Percentiles rank a stretch among this genome's conserved stretches.
phyloP scores from a whole-genome alignment of 208 protist species.

The Plasmodiophora brassicae region DNA sequence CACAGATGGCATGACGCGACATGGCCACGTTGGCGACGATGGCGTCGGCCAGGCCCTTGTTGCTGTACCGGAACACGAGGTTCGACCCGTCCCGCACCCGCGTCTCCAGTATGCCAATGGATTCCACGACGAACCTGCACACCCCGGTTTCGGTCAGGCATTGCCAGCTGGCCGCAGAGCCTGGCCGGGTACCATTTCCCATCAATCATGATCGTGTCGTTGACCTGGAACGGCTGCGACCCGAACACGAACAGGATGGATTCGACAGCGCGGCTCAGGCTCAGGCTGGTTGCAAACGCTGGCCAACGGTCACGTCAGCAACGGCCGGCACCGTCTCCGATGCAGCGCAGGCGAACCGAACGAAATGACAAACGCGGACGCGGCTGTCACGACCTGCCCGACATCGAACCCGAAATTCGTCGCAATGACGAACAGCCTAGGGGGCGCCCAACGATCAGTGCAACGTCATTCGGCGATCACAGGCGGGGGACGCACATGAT shows the following conservation, averaged over 20 bases:
- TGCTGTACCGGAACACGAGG: background rate
- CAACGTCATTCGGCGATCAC: background rate
- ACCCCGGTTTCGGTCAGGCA: background rate
- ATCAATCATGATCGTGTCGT: conserved; percentile 1
- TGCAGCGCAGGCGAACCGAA: background rate
- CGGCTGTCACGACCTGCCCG: conserved; percentile 12
- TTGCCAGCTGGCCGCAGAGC: background rate
- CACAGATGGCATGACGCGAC: background rate
- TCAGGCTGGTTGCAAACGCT: conserved; percentile 9
- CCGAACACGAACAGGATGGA: conserved; percentile 13
- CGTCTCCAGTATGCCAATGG: conserved; percentile 18
- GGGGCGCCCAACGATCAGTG: background rate
- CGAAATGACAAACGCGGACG: conserved; percentile 11
- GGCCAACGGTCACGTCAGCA: background rate
- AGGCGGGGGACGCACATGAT: background rate
- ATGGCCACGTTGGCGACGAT: background rate
- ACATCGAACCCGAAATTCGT: conserved; percentile 7
- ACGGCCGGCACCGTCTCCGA: no score
- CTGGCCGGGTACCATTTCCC: background rate
- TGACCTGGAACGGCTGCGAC: conserved; percentile 9
- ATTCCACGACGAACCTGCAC: background rate
- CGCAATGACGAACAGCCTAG: conserved; percentile 7
- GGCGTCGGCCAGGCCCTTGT: background rate
- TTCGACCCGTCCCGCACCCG: background rate
- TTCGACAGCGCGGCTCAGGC: conserved; percentile 9